Evolutionary conservation across 2,329 filamentous ascomycete species (phyloP).

Genomic region (Penicillium hesseltinei): DNA sequence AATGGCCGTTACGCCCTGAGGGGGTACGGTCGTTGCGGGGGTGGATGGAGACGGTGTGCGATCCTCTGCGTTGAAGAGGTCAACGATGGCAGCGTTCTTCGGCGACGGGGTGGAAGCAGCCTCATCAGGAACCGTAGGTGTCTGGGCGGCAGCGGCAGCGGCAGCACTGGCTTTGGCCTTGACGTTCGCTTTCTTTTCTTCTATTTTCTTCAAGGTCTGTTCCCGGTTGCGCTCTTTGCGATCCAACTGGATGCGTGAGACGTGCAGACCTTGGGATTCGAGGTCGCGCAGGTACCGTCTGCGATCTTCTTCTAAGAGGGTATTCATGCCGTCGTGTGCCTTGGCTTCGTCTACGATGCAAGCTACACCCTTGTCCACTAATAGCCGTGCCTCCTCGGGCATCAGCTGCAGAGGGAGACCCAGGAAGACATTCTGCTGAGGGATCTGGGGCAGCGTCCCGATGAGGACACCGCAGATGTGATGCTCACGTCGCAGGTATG

Average conservation of each 20-base stretch:
- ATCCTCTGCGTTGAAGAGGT: conserved; percentile 25
- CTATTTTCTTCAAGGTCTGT: conserved; percentile 51
- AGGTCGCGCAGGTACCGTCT: conserved; percentile 60
- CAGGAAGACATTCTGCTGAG: conserved; percentile 91
- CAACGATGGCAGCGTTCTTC: conserved; percentile 16
- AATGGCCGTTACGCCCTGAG: conserved; percentile 34
- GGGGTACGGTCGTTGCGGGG: conserved; percentile 13
- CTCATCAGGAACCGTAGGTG: conserved; percentile 10
- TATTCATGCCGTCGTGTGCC: conserved; percentile 65
- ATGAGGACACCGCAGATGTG: conserved; percentile 83
- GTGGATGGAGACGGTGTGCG: conserved; percentile 13
- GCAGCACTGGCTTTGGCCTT: conserved; percentile 23
- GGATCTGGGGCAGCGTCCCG: conserved; percentile 85
- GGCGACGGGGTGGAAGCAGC: neutral
- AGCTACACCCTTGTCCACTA: conserved; percentile 73
- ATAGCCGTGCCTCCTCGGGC: conserved; percentile 79
- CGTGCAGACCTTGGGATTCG: conserved; percentile 54
- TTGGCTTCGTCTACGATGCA: conserved; percentile 77
- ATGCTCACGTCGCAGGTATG: conserved; percentile 73
- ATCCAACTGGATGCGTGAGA: conserved; percentile 46
- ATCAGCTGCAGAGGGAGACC: conserved; percentile 85
- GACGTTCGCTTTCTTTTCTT: conserved; percentile 34
- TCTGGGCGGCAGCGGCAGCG: conserved; percentile 1
- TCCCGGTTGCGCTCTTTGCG: conserved; percentile 52
- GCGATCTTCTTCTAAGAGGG: conserved; percentile 58